Percentiles rank a stretch among this genome's conserved stretches.
Evolutionary conservation across 306 rosid species (phyloP).

Genomic region (Sicyos edulis): DNA sequence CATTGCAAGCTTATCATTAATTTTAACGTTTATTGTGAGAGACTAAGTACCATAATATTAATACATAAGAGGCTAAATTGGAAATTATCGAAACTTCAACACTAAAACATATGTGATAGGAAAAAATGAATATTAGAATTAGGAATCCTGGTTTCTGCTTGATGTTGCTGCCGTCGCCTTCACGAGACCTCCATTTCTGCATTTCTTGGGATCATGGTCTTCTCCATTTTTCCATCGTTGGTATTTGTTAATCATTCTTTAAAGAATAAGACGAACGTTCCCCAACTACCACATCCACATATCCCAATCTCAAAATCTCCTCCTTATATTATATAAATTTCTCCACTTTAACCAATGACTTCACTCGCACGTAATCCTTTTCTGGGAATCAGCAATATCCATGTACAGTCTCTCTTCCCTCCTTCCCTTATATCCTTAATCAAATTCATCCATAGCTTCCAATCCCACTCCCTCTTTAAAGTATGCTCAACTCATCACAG

Average conservation of each 20-base stretch:
- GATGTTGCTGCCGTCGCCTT: slow-evolving; percentile 74
- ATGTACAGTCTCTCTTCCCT: not conserved
- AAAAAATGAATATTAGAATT: not conserved
- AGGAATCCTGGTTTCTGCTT: not conserved
- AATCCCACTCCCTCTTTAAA: not conserved
- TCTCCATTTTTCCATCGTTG: slow-evolving; percentile 18
- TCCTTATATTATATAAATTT: not conserved
- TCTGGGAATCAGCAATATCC: not conserved
- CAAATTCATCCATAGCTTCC: not conserved
- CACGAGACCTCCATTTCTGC: slow-evolving; percentile 67
- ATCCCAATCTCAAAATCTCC: slow-evolving; percentile 9
- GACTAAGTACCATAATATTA: no score
- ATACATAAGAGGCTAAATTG: no score
- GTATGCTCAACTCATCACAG: slow-evolving; percentile 14
- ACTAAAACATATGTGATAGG: not conserved
- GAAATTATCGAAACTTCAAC: not conserved
- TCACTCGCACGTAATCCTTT: slow-evolving; percentile 16
- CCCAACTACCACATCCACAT: not conserved
- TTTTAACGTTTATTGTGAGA: no score
- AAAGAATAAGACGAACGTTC: no score
- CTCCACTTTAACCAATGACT: not conserved
- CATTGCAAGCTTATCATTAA: not conserved
- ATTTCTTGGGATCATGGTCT: slow-evolving; percentile 19
- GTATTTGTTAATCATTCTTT: not conserved
- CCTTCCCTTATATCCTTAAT: not conserved